Conservation (phyloP, 371 early-diverging fungal genomes). For the Rhizoclosmatium hyalinum region DNA sequence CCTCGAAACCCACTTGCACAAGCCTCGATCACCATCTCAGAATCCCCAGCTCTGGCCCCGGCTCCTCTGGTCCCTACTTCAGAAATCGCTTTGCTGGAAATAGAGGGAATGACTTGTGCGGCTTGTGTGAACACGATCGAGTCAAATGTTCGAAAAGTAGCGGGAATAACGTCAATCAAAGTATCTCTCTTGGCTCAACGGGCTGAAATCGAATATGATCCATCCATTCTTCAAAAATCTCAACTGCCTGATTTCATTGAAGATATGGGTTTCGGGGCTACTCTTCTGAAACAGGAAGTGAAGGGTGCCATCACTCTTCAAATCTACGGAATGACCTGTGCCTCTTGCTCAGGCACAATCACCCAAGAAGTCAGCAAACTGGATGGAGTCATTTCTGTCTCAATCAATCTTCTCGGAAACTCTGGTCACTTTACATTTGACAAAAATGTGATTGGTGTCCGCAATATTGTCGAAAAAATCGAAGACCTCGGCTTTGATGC, state of each 20-base stretch:
- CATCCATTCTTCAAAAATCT: conserved; percentile 16
- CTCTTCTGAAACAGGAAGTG: conserved; percentile 11
- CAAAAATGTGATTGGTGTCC: conserved; percentile 67
- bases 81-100: conserved; percentile 30
- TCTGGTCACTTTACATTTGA: conserved; percentile 75
- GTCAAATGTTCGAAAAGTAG: conserved; percentile 61
- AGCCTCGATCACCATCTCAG: not conserved
- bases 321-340: conserved; percentile 95
- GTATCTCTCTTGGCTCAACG: conserved; percentile 87
- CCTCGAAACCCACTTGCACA: not conserved
- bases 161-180: conserved; percentile 72
- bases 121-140: conserved; percentile 73
- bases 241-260: conserved; percentile 71
- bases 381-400: conserved; percentile 70
- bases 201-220: conserved; percentile 75
- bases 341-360: conserved; percentile 78
- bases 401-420: conserved; percentile 83
- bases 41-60: not conserved
- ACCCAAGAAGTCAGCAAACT: conserved; percentile 72
- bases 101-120: conserved; percentile 59
- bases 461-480: conserved; percentile 80
- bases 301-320: conserved; percentile 53
- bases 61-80: not conserved
- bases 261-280: conserved; percentile 85
- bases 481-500: conserved; percentile 89